Conservation (phyloP, 1,284 basidiomycete genomes). For the Exobasidium rhododendri region DNA sequence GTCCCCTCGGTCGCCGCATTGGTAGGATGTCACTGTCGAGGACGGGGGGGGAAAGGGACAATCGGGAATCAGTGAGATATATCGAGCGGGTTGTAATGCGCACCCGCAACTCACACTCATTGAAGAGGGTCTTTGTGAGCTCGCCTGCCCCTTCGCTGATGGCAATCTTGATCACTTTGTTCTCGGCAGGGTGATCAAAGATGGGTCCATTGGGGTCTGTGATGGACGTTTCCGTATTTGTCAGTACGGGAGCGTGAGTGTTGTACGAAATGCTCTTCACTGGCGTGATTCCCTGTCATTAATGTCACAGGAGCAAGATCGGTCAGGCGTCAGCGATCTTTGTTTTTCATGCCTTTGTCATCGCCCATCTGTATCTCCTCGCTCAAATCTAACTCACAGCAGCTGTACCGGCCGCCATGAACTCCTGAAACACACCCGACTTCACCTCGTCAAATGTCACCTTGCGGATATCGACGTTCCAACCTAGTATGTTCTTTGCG, state of each 20-base stretch:
- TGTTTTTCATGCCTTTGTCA: neutral
- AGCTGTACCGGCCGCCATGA: slow-evolving; percentile 51
- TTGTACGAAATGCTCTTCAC: slow-evolving; percentile 54
- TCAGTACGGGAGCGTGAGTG: slow-evolving; percentile 31
- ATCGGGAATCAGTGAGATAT: too few relatives aligned
- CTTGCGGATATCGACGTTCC: slow-evolving; percentile 52
- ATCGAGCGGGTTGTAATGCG: too few relatives aligned
- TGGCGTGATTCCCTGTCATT: slow-evolving; percentile 47
- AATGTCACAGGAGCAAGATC: neutral
- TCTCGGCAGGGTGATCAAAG: slow-evolving; percentile 31
- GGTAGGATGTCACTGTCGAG: slow-evolving; percentile 42
- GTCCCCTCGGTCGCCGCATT: slow-evolving; percentile 44
- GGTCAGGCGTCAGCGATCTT: neutral
- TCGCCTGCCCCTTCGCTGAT: slow-evolving; percentile 55
- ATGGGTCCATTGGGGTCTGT: slow-evolving; percentile 25
- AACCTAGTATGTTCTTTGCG: slow-evolving; percentile 49
- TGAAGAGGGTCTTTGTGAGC: slow-evolving; percentile 25
- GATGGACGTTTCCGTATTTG: slow-evolving; percentile 12
- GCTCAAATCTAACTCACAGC: slow-evolving; percentile 25
- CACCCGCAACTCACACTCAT: slow-evolving; percentile 39
- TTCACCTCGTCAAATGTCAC: slow-evolving; percentile 47
- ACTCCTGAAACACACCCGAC: slow-evolving; percentile 35
- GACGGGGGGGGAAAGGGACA: slow-evolving; percentile 17
- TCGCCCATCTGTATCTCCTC: neutral
- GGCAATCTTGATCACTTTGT: slow-evolving; percentile 39